A percentile compares a stretch with the other conserved stretches of the same genome.
Conservation (phyloP, 2,329 filamentous ascomycete genomes). For the Fulvia fulva region DNA sequence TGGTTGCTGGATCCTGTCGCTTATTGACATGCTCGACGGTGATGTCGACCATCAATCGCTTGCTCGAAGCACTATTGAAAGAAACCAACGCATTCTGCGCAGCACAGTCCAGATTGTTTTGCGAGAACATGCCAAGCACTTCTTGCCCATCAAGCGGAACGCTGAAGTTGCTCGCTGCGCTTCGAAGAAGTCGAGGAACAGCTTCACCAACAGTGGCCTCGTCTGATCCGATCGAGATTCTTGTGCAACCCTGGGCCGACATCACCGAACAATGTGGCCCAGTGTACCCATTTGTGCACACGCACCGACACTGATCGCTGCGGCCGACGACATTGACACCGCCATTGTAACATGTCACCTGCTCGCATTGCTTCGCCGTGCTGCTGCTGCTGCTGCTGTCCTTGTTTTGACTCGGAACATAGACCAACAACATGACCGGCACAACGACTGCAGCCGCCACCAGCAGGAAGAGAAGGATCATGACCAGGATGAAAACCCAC, state of each 20-base stretch:
- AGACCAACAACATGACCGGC: slow-evolving; percentile 60
- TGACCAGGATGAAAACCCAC: slow-evolving; percentile 68
- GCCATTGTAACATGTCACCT: slow-evolving; percentile 70
- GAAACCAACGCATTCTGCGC: slow-evolving; percentile 84
- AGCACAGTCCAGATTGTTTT: slow-evolving; percentile 71
- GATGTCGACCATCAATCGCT: slow-evolving; percentile 9
- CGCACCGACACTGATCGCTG: slow-evolving; percentile 65
- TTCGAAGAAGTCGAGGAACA: slow-evolving; percentile 68
- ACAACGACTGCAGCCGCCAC: slow-evolving; percentile 79
- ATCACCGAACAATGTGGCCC: too few relatives aligned
- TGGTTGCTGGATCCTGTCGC: slow-evolving; percentile 17
- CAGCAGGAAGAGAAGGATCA: slow-evolving; percentile 65
- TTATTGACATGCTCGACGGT: neutral
- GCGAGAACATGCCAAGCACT: slow-evolving; percentile 73
- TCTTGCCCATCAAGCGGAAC: slow-evolving; percentile 67
- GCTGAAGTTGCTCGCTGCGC: slow-evolving; percentile 64
- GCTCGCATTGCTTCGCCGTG: slow-evolving; percentile 53
- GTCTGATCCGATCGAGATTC: slow-evolving; percentile 43
- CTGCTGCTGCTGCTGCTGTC: slow-evolving; percentile 31
- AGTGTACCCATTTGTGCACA: slow-evolving; percentile 86
- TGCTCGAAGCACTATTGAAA: slow-evolving; percentile 58
- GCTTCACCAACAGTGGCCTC: slow-evolving; percentile 79
- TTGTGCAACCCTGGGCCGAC: too few relatives aligned
- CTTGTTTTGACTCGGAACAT: slow-evolving; percentile 50
- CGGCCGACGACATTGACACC: slow-evolving; percentile 69